phyloP scores from a whole-genome alignment of 257 asterid genomes.

The Verbascum thapsus region DNA sequence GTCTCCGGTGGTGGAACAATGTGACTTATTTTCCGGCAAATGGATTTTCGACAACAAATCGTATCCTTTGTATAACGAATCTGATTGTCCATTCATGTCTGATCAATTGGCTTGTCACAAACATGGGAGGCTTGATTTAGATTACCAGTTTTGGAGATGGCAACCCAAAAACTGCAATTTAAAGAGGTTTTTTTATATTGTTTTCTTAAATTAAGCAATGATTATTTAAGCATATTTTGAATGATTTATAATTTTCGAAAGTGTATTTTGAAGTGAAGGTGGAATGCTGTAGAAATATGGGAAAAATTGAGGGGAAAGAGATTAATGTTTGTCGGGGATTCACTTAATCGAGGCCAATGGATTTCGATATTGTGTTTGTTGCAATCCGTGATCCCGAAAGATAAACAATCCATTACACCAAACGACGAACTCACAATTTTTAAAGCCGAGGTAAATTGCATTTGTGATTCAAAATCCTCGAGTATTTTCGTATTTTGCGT shows the following conservation, averaged over 20 bases:
- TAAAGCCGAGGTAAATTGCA: conserved; percentile 69
- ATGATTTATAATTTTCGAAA: not conserved
- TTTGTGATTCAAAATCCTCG: not conserved
- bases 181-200: conserved; percentile 42
- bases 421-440: conserved; percentile 83
- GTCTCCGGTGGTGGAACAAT: conserved; percentile 33
- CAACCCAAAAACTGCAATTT: conserved; percentile 52
- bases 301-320: conserved; percentile 91
- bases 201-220: not conserved
- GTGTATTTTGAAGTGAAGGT: conserved; percentile 46
- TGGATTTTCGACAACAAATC: conserved; percentile 53
- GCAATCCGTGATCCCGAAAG: conserved; percentile 63
- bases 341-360: conserved; percentile 95
- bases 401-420: conserved; percentile 76
- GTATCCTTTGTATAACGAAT: conserved; percentile 48
- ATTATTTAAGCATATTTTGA: not conserved
- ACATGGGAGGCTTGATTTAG: conserved; percentile 54
- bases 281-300: conserved; percentile 86
- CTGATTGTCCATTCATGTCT: conserved; percentile 59
- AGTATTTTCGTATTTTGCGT: not conserved
- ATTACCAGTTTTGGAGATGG: conserved; percentile 59
- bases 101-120: conserved; percentile 63
- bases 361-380: conserved; percentile 86
- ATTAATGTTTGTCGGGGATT: conserved; percentile 94
- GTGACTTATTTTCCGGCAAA: conserved; percentile 53